Percentiles rank a stretch among this genome's conserved stretches.
phyloP scores from a whole-genome alignment of 441 rosid species.

The Eruca vesicaria region DNA sequence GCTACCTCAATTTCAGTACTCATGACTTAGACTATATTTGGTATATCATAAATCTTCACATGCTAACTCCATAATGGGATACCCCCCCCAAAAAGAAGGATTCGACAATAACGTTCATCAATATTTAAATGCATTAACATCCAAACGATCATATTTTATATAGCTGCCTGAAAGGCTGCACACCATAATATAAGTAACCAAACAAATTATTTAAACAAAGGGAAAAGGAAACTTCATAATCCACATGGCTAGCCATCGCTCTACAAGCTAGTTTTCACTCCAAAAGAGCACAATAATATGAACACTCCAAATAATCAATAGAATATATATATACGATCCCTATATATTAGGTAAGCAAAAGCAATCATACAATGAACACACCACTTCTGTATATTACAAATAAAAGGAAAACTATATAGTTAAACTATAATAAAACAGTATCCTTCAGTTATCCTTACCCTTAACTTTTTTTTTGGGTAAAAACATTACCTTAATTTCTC shows the following conservation, averaged over 20 bases:
- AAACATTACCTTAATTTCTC: neutral
- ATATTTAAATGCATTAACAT: neutral
- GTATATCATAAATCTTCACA: constrained; percentile 6
- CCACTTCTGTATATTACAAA: neutral
- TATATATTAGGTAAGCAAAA: constrained; percentile 28
- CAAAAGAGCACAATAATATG: neutral
- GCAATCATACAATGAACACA: constrained; percentile 3
- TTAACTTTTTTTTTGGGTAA: too few species aligned
- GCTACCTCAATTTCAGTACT: constrained; percentile 1
- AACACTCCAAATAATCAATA: constrained; percentile 10
- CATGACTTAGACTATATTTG: constrained; percentile 20
- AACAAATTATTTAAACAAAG: neutral
- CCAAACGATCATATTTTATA: neutral
- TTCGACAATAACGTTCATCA: neutral
- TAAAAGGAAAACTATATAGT: neutral
- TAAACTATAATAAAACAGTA: neutral
- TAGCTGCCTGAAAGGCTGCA: constrained; percentile 21
- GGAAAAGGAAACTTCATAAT: constrained; percentile 20
- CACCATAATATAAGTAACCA: neutral
- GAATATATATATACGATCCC: constrained; percentile 32
- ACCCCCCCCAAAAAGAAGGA: neutral
- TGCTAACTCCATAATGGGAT: neutral
- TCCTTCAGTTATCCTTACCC: constrained; percentile 8
- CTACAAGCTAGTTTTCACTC: neutral
- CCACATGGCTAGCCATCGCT: constrained; percentile 39